Conservation (phyloP, 208 protist genomes). For the Hexamita inflata region DNA sequence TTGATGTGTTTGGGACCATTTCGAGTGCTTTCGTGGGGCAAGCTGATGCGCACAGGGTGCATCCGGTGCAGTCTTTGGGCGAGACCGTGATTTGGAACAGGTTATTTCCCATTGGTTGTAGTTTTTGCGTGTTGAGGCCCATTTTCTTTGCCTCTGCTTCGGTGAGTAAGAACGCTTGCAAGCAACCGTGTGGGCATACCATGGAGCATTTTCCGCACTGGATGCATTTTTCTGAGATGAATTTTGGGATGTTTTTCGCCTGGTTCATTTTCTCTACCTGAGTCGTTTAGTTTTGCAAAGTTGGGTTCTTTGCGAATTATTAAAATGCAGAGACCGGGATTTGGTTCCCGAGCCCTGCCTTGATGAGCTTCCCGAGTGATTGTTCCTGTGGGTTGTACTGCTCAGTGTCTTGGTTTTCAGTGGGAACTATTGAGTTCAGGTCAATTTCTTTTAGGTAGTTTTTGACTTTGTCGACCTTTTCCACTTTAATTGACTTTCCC, state of each 20-base stretch:
- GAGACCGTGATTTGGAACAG: not conserved
- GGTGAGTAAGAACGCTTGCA: not conserved
- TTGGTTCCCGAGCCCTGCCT: not conserved
- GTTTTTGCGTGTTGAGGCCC: not conserved
- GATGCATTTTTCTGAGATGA: not conserved
- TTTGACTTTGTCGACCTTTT: no score
- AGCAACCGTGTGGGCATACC: not conserved
- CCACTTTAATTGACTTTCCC: no score
- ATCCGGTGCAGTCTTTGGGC: not conserved
- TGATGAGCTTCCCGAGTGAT: not conserved
- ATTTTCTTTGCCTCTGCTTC: not conserved
- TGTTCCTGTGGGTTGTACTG: not conserved
- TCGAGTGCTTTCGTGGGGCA: not conserved
- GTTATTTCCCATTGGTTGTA: not conserved
- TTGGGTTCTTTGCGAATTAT: no score
- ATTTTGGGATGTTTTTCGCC: not conserved
- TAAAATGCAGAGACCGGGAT: not conserved
- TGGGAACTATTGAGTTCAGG: not conserved
- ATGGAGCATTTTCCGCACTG: not conserved
- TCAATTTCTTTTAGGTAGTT: no score
- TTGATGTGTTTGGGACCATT: not conserved
- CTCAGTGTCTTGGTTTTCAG: not conserved
- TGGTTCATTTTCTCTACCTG: not conserved
- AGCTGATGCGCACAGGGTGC: not conserved
- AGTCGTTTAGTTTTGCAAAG: not conserved